Conservation (phyloP, 2,329 filamentous ascomycete species). For the Talaromyces amestolkiae region DNA sequence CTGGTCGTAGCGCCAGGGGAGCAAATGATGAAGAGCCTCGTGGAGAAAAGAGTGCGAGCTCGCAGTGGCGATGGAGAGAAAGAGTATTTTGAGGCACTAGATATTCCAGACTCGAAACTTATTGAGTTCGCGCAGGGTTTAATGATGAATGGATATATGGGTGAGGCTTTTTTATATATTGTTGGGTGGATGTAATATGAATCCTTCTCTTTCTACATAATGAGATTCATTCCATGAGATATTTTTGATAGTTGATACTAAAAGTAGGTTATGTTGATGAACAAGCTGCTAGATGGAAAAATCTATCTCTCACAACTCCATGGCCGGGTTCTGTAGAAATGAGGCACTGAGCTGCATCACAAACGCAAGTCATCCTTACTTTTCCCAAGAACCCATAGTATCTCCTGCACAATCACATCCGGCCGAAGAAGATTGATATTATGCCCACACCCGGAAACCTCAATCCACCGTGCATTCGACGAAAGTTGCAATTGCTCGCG, state of each 20-base stretch:
- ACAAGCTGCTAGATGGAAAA: neutral
- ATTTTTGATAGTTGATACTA: neutral
- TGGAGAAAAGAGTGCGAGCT: conserved; percentile 28
- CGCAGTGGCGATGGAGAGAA: conserved; percentile 25
- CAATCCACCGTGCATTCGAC: conserved; percentile 28
- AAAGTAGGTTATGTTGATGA: neutral
- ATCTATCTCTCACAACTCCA: neutral
- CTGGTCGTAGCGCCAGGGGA: conserved; percentile 30
- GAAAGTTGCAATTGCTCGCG: conserved; percentile 36
- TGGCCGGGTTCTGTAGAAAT: neutral
- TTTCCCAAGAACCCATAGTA: conserved; percentile 33
- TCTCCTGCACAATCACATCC: conserved; percentile 37
- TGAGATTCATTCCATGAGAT: neutral
- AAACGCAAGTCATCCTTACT: neutral
- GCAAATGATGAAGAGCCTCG: conserved; percentile 27
- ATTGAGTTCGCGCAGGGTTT: conserved; percentile 33
- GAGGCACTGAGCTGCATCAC: neutral
- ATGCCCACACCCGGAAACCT: conserved; percentile 39
- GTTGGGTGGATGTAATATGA: conserved; percentile 30
- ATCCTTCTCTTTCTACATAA: neutral
- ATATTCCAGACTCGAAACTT: conserved; percentile 27
- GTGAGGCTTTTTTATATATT: conserved; percentile 34
- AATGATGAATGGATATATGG: conserved; percentile 27
- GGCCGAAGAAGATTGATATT: conserved; percentile 38
- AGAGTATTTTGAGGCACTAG: conserved; percentile 25